Conservation (phyloP, 345 rosid species). For the Leavenworthia alabamica region DNA sequence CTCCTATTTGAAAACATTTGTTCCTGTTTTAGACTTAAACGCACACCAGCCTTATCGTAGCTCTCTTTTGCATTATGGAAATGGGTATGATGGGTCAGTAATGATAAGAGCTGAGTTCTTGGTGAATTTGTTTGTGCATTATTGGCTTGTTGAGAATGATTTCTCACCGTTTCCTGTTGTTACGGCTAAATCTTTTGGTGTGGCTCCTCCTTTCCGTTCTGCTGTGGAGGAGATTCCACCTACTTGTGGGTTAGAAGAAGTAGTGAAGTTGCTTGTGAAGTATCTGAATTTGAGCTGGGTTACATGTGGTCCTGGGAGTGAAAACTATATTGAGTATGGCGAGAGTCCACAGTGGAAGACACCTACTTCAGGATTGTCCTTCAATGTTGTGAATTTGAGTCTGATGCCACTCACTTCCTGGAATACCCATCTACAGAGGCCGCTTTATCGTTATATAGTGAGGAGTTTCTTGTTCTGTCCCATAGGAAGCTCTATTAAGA, state of each 20-base stretch:
- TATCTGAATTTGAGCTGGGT: conserved; percentile 64
- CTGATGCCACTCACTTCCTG: conserved; percentile 48
- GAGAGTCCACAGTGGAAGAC: conserved; percentile 43
- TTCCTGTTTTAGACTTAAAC: conserved; percentile 54
- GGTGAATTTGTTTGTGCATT: conserved; percentile 61
- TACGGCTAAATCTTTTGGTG: conserved; percentile 61
- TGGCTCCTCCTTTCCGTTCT: conserved; percentile 43
- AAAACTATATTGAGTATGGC: conserved; percentile 28
- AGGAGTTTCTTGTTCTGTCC: conserved; percentile 82
- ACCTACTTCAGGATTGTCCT: conserved; percentile 36
- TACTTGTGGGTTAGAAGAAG: conserved; percentile 61
- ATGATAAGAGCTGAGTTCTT: conserved; percentile 62
- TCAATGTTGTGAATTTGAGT: conserved; percentile 32
- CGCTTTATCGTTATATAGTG: conserved; percentile 66
- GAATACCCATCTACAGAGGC: conserved; percentile 70
- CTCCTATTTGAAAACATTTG: conserved; percentile 72
- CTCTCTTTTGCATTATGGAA: conserved; percentile 64
- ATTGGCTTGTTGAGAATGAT: conserved; percentile 90
- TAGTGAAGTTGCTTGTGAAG: conserved; percentile 75
- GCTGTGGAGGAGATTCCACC: conserved; percentile 66
- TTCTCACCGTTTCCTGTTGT: conserved; percentile 62
- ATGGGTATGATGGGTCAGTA: conserved; percentile 55
- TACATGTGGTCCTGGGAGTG: conserved; percentile 34
- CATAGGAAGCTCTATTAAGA: conserved; percentile 62
- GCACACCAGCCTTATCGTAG: conserved; percentile 67